Evolutionary conservation across 2,329 filamentous ascomycete species (phyloP), one percentile per base, ranked within the genome.

Genomic region (Cladobotryum protrusum): DNA sequence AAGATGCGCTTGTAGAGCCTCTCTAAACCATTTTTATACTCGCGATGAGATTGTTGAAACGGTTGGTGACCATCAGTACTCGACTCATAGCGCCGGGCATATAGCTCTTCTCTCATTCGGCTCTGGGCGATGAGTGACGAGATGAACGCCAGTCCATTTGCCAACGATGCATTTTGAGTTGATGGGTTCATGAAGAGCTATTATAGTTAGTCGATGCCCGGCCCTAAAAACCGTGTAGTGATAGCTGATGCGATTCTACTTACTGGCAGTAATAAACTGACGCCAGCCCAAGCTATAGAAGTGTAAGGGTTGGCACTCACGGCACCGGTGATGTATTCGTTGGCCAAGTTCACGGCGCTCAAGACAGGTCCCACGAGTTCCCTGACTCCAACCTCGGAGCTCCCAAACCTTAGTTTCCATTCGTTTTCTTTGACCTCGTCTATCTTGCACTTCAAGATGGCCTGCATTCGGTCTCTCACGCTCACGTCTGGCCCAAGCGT

Each of bases 261-360:
- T 17, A 48, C 45, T 3, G 45, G 45, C 1, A 48, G 18, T 15
- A 48, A 17, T 9, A 48, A 6, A 9, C 45, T 42, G 7, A 42
- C 19, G 4, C 45, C 45, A 35, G 45, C 18, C 45, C 47, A 49
- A 6, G 47, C 47, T 18, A 49, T 5, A 5, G 47, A 49, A n/a
- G 41, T 33, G 20, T 44, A 37, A 6, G 40, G 33, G 14, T 36
- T 49, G n/a, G 33, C 32, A 17, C 32, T 43, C 9, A 44, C 9
- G n/a, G 40, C 41, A 13, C 24, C n/a, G 33, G n/a, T 24, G 19
- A 49, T 14, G 13, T 44, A 49, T 8, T 49, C 40, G n/a, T 44
- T 44, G 18, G 20, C 40, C 5, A 7, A 24, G 14, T 17, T 36
- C 13, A 48, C 34, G 17, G 48, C 35, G 13, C 34, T 40, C 37